Percentiles rank a stretch among this genome's conserved stretches.
Conservation (phyloP, 1,284 basidiomycete genomes). For the Albatrellus sp. region DNA sequence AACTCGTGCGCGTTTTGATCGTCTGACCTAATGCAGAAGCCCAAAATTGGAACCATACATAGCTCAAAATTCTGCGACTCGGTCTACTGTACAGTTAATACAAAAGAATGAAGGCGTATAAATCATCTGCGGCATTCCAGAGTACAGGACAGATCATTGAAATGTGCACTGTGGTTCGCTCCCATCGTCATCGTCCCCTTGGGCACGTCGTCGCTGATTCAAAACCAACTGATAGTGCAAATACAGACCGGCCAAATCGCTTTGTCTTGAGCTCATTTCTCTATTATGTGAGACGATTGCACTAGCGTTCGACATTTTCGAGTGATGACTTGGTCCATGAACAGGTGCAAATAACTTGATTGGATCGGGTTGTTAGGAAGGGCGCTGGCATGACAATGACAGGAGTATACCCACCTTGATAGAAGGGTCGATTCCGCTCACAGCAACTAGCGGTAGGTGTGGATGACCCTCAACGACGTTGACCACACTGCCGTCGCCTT, state of each 20-base stretch:
- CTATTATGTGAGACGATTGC: conserved; percentile 41
- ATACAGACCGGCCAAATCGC: conserved; percentile 23
- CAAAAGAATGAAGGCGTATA: background rate
- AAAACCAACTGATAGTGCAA: conserved; percentile 22
- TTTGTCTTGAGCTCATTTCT: conserved; percentile 10
- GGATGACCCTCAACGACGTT: conserved; percentile 87
- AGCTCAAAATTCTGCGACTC: background rate
- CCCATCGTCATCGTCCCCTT: conserved; percentile 9
- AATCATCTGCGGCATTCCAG: no score
- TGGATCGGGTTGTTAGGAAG: background rate
- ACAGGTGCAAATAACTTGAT: conserved; percentile 61
- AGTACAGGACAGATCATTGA: conserved; percentile 10
- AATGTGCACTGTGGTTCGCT: conserved; percentile 12
- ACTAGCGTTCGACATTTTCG: conserved; percentile 36
- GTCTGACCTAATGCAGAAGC: background rate
- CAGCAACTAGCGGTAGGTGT: conserved; percentile 65
- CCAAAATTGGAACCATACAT: background rate
- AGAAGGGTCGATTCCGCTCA: conserved; percentile 82
- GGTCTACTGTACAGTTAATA: no score
- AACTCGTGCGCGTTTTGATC: background rate
- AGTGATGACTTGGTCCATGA: conserved; percentile 31
- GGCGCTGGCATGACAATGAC: background rate
- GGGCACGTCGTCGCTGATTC: conserved; percentile 9
- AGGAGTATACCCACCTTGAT: conserved; percentile 51
- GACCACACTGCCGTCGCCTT: conserved; percentile 75